Evolutionary conservation across 140 eudicot genomes (phyloP).

Genomic region (Cichorium intybus): DNA sequence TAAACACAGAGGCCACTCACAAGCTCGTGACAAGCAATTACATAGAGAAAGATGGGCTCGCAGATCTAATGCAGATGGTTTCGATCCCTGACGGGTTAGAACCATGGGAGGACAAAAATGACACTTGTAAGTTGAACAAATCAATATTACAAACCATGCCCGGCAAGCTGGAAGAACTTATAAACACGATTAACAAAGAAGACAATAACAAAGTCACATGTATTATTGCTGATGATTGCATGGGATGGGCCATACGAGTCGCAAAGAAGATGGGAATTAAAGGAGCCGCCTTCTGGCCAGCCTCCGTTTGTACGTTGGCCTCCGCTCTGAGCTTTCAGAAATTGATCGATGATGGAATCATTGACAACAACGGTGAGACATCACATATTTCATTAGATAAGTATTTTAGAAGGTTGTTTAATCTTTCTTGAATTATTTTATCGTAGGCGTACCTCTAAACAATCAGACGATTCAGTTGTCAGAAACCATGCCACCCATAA

Average conservation of each 20-base stretch:
- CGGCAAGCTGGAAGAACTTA: no score
- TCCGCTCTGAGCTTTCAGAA: slow-evolving; percentile 9
- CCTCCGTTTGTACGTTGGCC: slow-evolving; percentile 34
- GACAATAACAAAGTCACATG: no score
- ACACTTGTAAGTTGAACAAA: no score
- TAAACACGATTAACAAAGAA: slow-evolving; percentile 28
- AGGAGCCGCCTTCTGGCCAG: slow-evolving; percentile 29
- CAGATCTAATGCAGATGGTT: slow-evolving; percentile 12
- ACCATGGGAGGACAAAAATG: no score
- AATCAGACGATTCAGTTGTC: slow-evolving; percentile 23
- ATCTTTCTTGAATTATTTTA: neutral
- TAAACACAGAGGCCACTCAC: slow-evolving; percentile 51
- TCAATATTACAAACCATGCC: no score
- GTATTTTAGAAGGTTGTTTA: neutral
- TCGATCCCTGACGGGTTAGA: no score
- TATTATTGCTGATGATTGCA: no score
- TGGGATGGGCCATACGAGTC: no score
- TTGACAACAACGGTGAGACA: slow-evolving; percentile 30
- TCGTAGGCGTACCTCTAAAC: slow-evolving; percentile 30
- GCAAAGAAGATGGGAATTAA: slow-evolving; percentile 29
- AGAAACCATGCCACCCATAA: slow-evolving; percentile 25
- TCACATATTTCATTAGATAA: neutral
- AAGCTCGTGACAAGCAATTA: slow-evolving; percentile 28
- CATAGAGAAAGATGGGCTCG: slow-evolving; percentile 19
- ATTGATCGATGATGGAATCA: slow-evolving; percentile 29